A percentile compares a stretch with the other conserved stretches of the same genome.
Evolutionary conservation across 2,329 filamentous ascomycete genomes (phyloP).

Genomic region (Bipolaris zeicola): DNA sequence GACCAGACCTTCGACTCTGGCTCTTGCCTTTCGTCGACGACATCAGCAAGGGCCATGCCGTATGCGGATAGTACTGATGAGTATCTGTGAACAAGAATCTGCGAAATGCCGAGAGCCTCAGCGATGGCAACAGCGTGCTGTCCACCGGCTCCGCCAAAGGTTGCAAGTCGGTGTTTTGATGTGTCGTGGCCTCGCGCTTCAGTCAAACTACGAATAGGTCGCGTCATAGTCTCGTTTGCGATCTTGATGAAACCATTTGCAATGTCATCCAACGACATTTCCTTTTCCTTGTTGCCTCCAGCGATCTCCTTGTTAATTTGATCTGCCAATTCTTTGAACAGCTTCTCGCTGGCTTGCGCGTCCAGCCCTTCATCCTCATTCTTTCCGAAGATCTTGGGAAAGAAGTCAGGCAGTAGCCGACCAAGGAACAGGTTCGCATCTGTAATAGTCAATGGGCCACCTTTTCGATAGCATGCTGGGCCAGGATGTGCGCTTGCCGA

Average conservation of each 20-base stretch:
- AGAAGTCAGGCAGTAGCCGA: conserved; percentile 84
- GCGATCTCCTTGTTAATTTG: conserved; percentile 78
- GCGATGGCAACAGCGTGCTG: conserved; percentile 94
- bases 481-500: conserved; percentile 88
- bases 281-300: conserved; percentile 60
- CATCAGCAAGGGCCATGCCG: conserved; percentile 90
- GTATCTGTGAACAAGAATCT: conserved; percentile 85
- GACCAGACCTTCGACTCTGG: conserved; percentile 68
- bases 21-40: conserved; percentile 89
- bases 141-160: conserved; percentile 89
- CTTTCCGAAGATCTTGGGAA: conserved; percentile 92
- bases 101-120: conserved; percentile 79
- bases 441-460: conserved; percentile 87
- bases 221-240: conserved; percentile 88
- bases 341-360: conserved; percentile 71
- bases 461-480: conserved; percentile 89
- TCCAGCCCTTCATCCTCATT: conserved; percentile 84
- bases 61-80: conserved; percentile 90
- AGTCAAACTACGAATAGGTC: conserved; percentile 86
- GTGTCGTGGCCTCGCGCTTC: conserved; percentile 93
- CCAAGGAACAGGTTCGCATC: conserved; percentile 89
- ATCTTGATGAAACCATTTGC: conserved; percentile 89
- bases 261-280: conserved; percentile 81
- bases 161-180: conserved; percentile 85
- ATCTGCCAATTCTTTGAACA: conserved; percentile 76